phyloP scores from a whole-genome alignment of 148 eudicot genomes.

The Chenopodium suecicum region DNA sequence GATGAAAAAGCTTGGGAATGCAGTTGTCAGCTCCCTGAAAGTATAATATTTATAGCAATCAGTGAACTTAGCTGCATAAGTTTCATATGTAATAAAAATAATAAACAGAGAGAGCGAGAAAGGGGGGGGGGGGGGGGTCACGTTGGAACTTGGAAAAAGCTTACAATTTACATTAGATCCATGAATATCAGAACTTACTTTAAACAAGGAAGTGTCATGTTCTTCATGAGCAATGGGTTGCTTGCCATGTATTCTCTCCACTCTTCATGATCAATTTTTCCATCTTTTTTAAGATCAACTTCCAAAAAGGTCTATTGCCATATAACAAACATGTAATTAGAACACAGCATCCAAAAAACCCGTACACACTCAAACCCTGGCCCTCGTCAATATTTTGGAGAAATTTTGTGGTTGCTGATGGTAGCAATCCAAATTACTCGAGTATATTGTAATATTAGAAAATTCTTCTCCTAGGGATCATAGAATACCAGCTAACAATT shows the following conservation, averaged over 20 bases:
- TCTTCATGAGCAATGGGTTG: constrained; percentile 45
- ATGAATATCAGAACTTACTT: constrained; percentile 32
- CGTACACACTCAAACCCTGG: not conserved
- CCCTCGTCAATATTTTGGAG: not conserved
- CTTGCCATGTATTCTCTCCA: constrained; percentile 51
- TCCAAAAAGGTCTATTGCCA: constrained; percentile 39
- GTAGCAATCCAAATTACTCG: not conserved
- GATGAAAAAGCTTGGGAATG: constrained; percentile 64
- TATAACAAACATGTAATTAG: not conserved
- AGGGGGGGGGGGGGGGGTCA: no score
- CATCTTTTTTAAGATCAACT: constrained; percentile 59
- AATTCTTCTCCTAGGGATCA: not conserved
- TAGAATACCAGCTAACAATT: not conserved
- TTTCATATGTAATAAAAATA: no score
- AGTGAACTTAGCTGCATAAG: not conserved
- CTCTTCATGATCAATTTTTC: constrained; percentile 57
- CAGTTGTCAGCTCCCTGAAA: constrained; percentile 60
- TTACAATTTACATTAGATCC: not conserved
- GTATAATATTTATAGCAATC: not conserved
- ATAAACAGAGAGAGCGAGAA: no score
- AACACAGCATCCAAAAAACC: not conserved
- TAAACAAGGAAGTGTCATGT: constrained; percentile 44
- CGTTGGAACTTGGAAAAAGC: not conserved
- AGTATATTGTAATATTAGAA: not conserved
- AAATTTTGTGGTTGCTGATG: not conserved